Percentiles rank a stretch among this genome's conserved stretches.
Evolutionary conservation across 2,329 filamentous ascomycete genomes (phyloP).

Genomic region (Sclerotinia borealis): DNA sequence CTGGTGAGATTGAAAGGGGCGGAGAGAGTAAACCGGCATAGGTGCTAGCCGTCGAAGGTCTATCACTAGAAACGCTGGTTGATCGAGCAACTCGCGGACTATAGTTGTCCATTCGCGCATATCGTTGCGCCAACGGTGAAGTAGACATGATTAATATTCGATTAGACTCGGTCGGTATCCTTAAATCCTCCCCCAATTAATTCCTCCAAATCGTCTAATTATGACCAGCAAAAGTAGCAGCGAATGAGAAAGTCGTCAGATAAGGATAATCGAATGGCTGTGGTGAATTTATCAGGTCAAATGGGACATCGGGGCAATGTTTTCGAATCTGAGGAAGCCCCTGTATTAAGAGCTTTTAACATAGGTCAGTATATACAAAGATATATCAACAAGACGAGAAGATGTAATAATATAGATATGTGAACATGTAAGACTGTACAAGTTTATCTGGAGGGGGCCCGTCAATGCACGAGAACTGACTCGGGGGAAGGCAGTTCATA

Average conservation of each 20-base stretch:
- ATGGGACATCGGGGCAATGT: not conserved
- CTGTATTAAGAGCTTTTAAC: not conserved
- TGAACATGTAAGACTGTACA: not conserved
- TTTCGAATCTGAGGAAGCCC: not conserved
- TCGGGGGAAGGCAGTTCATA: not conserved
- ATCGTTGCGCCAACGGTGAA: not conserved
- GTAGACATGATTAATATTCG: conserved; percentile 5
- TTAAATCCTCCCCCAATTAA: not conserved
- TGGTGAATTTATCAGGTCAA: not conserved
- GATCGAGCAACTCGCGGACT: conserved; percentile 22
- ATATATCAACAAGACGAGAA: not conserved
- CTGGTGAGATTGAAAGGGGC: conserved; percentile 63
- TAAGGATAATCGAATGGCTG: not conserved
- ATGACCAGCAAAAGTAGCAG: conserved; percentile 3
- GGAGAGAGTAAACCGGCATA: conserved; percentile 57
- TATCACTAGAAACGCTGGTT: conserved; percentile 66
- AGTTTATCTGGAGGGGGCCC: not conserved
- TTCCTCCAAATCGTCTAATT: not conserved
- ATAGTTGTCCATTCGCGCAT: not conserved
- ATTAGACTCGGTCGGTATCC: not conserved
- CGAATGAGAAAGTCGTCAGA: not conserved
- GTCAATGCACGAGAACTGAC: conserved; percentile 5
- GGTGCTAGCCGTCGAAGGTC: conserved; percentile 51
- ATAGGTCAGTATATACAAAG: not conserved
- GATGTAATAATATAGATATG: not conserved